Base-by-base conservation (phyloP, 306 rosid genomes). In the Cicer cuneatum region DNA sequence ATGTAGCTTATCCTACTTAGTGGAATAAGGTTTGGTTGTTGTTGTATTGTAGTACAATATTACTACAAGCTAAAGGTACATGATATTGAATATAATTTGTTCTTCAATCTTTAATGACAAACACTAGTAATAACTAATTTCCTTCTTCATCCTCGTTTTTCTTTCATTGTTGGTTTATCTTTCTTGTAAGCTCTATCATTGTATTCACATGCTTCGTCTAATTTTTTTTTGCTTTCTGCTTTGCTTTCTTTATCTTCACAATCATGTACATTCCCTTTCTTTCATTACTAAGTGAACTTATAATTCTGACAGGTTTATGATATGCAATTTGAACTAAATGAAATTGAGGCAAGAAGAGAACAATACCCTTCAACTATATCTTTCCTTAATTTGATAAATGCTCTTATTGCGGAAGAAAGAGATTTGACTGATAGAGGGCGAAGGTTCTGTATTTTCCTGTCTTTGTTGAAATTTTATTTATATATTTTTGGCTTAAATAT, bases 321-420 rank as follows among this genome's bases (percentile, higher is more conserved):
- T 80, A 91, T 94, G 96, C 97, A 91, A 83, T 94, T 86, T 62
- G 98, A 94, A 86, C 80, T 94, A 74, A 94, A 94, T 33, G 98
- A 91, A 81, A 90, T 94, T 60, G 98, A 94, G 83, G 95, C 98
- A 40, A 94, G 98, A 81, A 89, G 93, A 80, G 97, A 94, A 69
- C 96, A 86, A 77, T 94, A 94, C 83, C 97, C 98, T 73, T 94
- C 98, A 15, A 94, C 95, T 46, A 77, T 94, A 83, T 94, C 98
- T 52, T 94, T 94, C 88, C 90, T 94, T 71, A 94, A 88, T 81
- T 78, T 94, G 83, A 80, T 94, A 87, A 91, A 94, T 88, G 85
- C 86, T 80, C 97, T 94, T 66, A 90, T 94, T 83, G 92, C 92
- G n/a, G 96, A 90, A 83, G 98, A 91, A 81, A 86, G 88, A 71